phyloP scores from a whole-genome alignment of 2,329 filamentous ascomycete genomes.

The Neoarthrinium moseri region DNA sequence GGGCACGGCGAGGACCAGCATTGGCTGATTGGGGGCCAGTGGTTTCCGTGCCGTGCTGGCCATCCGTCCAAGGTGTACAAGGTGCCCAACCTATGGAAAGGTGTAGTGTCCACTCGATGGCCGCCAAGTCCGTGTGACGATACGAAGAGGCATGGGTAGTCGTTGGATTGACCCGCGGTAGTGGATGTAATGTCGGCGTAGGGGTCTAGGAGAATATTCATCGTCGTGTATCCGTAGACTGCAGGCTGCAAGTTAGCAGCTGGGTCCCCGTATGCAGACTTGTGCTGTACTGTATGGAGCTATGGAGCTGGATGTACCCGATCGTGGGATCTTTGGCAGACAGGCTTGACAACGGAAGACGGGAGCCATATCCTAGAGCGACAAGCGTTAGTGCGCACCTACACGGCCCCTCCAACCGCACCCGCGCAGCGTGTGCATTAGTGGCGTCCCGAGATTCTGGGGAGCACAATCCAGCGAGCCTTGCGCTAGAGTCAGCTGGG shows the following conservation, averaged over 20 bases:
- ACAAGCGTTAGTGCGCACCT: conserved; percentile 1
- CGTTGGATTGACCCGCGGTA: conserved; percentile 32
- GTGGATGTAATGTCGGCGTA: conserved; percentile 31
- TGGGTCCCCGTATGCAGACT: neutral
- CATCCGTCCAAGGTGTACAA: conserved; percentile 3
- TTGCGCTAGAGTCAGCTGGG: neutral
- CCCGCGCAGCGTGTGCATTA: conserved; percentile 12
- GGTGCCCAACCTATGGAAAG: too few relatives aligned
- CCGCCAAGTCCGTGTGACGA: conserved; percentile 5
- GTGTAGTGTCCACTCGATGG: neutral
- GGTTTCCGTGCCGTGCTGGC: too few relatives aligned
- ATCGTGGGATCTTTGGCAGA: conserved; percentile 4
- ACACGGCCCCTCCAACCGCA: neutral
- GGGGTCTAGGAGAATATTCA: conserved; percentile 11
- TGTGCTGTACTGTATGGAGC: conserved; percentile 13
- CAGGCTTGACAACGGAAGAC: neutral
- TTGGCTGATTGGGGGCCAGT: conserved; percentile 3
- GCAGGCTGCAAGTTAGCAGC: neutral
- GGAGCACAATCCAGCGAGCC: neutral
- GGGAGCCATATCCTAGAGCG: conserved; percentile 4
- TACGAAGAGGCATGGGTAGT: conserved; percentile 8
- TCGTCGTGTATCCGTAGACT: conserved; percentile 8
- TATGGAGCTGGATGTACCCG: neutral
- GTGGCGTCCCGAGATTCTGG: conserved; percentile 3
- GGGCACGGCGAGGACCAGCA: neutral